Conservation (phyloP, 257 asterid genomes). For the Scutellaria baicalensis region DNA sequence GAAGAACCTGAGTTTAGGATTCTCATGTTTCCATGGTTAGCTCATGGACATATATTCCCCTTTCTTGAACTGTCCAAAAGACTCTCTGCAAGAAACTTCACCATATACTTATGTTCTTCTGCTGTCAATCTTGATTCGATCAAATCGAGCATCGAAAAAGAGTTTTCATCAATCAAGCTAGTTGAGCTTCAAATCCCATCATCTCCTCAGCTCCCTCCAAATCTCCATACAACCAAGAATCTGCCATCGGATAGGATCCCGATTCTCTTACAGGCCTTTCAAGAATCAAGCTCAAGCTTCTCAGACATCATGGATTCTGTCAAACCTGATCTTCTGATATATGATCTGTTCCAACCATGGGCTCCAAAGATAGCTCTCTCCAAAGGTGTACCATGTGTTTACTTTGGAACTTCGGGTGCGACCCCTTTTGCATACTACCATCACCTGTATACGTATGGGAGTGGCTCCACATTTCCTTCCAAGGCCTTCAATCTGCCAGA, state of each 20-base stretch:
- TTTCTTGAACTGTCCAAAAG: slow-evolving; percentile 35
- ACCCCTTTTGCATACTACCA: slow-evolving; percentile 17
- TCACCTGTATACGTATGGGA: slow-evolving; percentile 11
- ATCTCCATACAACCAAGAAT: slow-evolving; percentile 25
- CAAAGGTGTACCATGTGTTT: slow-evolving; percentile 22
- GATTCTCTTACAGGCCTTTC: slow-evolving; percentile 16
- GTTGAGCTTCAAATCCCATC: slow-evolving; percentile 20
- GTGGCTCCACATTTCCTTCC: slow-evolving; percentile 22
- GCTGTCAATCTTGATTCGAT: slow-evolving; percentile 18
- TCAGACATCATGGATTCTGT: slow-evolving; percentile 13
- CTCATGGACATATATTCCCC: slow-evolving; percentile 40
- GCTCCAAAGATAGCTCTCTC: slow-evolving; percentile 32
- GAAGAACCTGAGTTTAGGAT: slow-evolving; percentile 9
- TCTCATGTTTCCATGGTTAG: slow-evolving; percentile 46
- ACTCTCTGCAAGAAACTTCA: slow-evolving; percentile 25
- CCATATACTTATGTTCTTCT: slow-evolving; percentile 20
- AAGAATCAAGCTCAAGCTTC: slow-evolving; percentile 19
- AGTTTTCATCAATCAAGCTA: background rate
- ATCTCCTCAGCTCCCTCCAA: slow-evolving; percentile 22
- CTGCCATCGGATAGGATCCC: slow-evolving; percentile 15
- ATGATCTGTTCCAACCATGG: slow-evolving; percentile 48
- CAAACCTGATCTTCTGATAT: slow-evolving; percentile 32
- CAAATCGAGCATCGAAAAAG: background rate
- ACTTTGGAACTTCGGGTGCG: slow-evolving; percentile 27
- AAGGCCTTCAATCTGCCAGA: slow-evolving; percentile 17